Evolutionary conservation across 352 stramenopile species (phyloP).

Genomic region (Blastocystis sp.): DNA sequence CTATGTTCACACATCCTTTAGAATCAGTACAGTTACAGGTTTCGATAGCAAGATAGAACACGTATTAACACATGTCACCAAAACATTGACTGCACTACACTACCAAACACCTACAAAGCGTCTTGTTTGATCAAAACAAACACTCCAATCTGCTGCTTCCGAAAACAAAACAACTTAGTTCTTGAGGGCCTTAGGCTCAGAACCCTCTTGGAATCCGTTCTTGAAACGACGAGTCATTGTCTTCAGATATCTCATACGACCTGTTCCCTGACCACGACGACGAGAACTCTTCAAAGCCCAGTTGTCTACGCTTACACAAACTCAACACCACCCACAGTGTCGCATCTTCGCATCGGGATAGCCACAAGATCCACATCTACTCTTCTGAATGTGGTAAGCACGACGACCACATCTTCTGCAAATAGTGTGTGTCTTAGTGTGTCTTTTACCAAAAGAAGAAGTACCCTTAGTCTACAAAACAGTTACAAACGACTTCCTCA

Average conservation of each 20-base stretch:
- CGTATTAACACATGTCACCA: no score
- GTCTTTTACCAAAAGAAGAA: constrained; percentile 97
- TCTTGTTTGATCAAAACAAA: not conserved
- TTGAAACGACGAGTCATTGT: constrained; percentile 95
- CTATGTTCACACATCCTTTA: no score
- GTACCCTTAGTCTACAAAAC: constrained; percentile 96
- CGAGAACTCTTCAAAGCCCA: constrained; percentile 95
- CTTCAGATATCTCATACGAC: constrained; percentile 97
- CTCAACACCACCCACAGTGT: constrained; percentile 74
- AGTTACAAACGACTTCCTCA: not conserved
- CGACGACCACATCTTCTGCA: constrained; percentile 95
- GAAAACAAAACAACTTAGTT: not conserved
- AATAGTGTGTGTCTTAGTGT: constrained; percentile 99
- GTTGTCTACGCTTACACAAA: constrained; percentile 22
- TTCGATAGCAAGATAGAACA: no score
- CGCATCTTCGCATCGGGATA: constrained; percentile 96
- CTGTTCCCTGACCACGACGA: constrained; percentile 88
- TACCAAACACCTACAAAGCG: no score
- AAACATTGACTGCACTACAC: no score
- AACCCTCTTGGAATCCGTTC: constrained; percentile 97
- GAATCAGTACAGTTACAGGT: no score
- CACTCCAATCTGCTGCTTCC: not conserved
- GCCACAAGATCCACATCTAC: constrained; percentile 92
- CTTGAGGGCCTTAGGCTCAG: constrained; percentile 69
- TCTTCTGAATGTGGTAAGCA: constrained; percentile 99